Base-by-base conservation (phyloP, 108 stramenopile species). In the Fragilaria radians region DNA sequence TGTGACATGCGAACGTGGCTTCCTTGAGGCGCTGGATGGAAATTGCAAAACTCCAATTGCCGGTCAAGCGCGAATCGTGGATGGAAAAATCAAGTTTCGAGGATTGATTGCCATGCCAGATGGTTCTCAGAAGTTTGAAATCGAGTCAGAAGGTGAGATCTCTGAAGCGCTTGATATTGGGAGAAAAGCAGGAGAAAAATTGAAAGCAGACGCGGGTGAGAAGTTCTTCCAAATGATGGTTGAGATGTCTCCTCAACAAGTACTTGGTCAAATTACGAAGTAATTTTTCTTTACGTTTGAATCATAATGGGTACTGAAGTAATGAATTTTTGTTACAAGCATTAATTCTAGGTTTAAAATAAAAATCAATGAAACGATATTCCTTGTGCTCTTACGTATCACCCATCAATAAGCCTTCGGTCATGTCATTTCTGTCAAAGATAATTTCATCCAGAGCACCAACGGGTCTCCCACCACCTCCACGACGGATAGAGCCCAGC, bases 21-120 rank as follows among this genome's bases (percentile, higher is more conserved):
- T 99, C 68, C 82, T 99, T 56, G 93, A 86, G 24, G 94, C 93
- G 11, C 69, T 99, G 54, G 97, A 99, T 66, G 99, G 99, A 49
- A 99, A 99, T 78, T 99, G 99, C 73, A 96, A 97, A 77, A 97
- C 98, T 4, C 98, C 99, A 56, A 98, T 99, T 79, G 99, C 97
- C 26, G 99, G 98, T 63, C 98, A 97, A 81, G 96, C 95, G 14
- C 54, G 74, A 23, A 86, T 91, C 59, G 70, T 94, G 46, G 86
- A 94, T 65, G 91, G 88, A 21, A 76, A 90, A 82, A 85, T 95
- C 55, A 59, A 70, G 21, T 95, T 95, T 76, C 61, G 78, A 27
- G 94, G 94, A 49, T 79, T 95, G 81, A 90, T 95, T 76, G 87
- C 94, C 62, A 90, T 91, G 88, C 91, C 91, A 25, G 89, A 95